Evolutionary conservation across 257 asterid genomes (phyloP), one percentile per base, ranked within the genome.

Genomic region (Capsicum rhomboideum): DNA sequence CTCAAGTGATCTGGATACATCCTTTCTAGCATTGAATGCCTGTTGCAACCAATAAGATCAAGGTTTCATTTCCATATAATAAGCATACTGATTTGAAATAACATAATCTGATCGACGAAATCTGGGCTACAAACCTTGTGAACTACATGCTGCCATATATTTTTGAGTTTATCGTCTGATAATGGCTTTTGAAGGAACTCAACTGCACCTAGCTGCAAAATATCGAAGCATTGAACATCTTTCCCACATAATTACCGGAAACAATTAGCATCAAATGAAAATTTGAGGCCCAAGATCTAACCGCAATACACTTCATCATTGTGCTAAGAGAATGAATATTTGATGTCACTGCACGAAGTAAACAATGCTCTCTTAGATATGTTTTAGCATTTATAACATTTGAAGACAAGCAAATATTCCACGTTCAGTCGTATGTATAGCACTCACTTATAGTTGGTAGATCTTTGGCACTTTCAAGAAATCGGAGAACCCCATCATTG

Each of bases 221-320:
- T 31, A 54, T 21, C 61, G n/a, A 59, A 28, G 14, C 72, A 55
- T 13, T 78, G 12, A 28, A 78, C 63, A 9, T 53, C 31, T 21
- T 23, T 23, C 6, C 8, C 16, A 50, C 84, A 21, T 58, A 28
- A 42, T 34, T 59, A 64, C 58, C 20, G 18, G 31, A 59, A 59
- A 10, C 26, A 59, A 42, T 49, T 68, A 79, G 40, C 64, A 40
- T 37, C 55, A 55, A 31, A 20, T 13, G 66, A 2, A 84, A 63
- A 84, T 17, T 13, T 54, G 71, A 89, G 82, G 61, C 17, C 29
- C 2, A 46, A 82, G 56, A 64, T 68, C 89, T 90, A 84, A 90
- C 93, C 91, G 91, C 90, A 54, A 90, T 88, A 85, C 91, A 90
- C 86, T 87, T 87, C 91, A 90, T 88, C 90, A 90, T 88, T 83